Base-by-base conservation (phyloP, 2,329 filamentous ascomycete genomes). In the Coniochaeta hoffmannii region DNA sequence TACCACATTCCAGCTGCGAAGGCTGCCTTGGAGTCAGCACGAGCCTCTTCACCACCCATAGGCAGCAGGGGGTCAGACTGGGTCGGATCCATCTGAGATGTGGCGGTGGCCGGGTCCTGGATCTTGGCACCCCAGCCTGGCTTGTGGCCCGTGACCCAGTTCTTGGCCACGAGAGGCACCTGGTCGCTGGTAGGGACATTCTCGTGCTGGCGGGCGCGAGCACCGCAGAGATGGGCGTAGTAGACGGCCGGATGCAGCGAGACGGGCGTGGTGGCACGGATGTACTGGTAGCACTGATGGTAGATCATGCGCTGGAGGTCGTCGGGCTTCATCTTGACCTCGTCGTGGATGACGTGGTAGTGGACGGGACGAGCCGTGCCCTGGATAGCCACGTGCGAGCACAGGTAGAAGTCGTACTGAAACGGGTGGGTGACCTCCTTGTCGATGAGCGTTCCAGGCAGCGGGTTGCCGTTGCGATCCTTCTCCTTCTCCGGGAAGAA, bases 241-340 rank as follows among this genome's bases (percentile, higher is more conserved):
- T 99, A 99, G 0, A 97, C 87, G 0, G 94, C 91, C 0, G 94
- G 94, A 61, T 86, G 89, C 0, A 94, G 72, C 0, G 92, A 97
- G 0, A 99, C 92, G 0, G 94, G 90, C 0, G 93, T 97, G 0
- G 92, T 97, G 0, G 92, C 94, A 15, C 94, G 85, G 55, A 88
- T 86, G 66, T 96, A 99, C 55, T 96, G 90, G 70, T 96, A 99
- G 46, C 88, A 96, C 60, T 97, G 91, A 62, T 96, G 88, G 64
- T 97, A 97, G 22, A 97, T 87, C 81, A 97, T 88, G 55, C 86
- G 86, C 65, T 96, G 89, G 0, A 99, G 76, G 2, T 86, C 79
- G 41, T 89, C 84, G 0, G 86, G 77, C 1, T 77, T 69, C 64
- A 89, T 80, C 1, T 80, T 75, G 53, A 86, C 82, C 68, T 97